phyloP scores from a whole-genome alignment of 305 asterid genomes.

The Plantago lanceolata region DNA sequence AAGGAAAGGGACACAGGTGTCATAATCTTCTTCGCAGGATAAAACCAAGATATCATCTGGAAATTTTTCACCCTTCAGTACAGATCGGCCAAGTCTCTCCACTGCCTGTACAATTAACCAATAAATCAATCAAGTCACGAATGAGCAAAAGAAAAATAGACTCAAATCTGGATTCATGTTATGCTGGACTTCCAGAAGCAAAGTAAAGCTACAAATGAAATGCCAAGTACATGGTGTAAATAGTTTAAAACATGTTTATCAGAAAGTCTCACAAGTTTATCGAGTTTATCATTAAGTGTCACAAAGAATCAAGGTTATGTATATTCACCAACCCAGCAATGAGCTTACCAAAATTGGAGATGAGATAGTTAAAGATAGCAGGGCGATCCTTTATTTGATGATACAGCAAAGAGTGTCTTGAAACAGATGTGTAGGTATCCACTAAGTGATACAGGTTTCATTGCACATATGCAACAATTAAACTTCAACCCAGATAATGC shows the following conservation, averaged over 20 bases:
- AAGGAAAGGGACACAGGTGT: constrained; percentile 67
- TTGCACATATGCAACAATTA: background rate
- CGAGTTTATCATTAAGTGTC: background rate
- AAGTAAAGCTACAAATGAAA: background rate
- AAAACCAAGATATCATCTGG: constrained; percentile 70
- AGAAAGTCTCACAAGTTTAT: background rate
- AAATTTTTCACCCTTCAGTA: constrained; percentile 44
- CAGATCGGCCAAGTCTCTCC: constrained; percentile 79
- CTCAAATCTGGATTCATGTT: background rate
- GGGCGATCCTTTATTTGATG: background rate
- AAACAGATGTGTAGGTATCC: background rate
- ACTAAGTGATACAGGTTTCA: background rate
- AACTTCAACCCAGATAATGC: background rate
- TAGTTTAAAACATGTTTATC: background rate
- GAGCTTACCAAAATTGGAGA: background rate
- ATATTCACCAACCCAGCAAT: background rate
- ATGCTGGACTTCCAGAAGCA: background rate
- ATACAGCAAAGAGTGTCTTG: background rate
- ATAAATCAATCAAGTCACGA: constrained; percentile 20
- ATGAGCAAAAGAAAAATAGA: background rate
- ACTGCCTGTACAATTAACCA: constrained; percentile 48
- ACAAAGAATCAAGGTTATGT: background rate
- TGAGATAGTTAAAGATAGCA: background rate
- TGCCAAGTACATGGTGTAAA: background rate
- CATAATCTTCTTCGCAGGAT: constrained; percentile 91